phyloP scores from a whole-genome alignment of 2,329 filamentous ascomycete species.

The Aurifilum marmelostoma region DNA sequence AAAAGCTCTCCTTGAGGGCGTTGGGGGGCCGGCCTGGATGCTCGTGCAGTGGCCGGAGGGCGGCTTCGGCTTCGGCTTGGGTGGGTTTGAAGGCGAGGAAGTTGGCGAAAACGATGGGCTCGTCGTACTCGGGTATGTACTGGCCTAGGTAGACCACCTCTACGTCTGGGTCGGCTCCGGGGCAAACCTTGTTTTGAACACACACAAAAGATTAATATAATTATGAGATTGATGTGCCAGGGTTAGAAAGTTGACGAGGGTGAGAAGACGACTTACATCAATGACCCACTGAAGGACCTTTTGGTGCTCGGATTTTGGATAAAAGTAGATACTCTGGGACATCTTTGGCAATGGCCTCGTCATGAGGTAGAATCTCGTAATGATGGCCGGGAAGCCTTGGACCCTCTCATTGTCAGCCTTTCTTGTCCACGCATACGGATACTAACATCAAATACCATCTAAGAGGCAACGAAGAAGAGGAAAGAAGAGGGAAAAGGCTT shows the following conservation, averaged over 20 bases:
- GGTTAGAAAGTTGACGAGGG: not conserved
- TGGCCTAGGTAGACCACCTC: slow-evolving; percentile 46
- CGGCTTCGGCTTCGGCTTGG: slow-evolving; percentile 39
- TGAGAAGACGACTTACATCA: slow-evolving; percentile 37
- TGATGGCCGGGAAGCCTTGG: slow-evolving; percentile 54
- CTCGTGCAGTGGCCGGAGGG: slow-evolving; percentile 43
- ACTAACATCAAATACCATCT: not conserved
- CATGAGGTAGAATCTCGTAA: slow-evolving; percentile 54
- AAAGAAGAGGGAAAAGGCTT: slow-evolving; percentile 17
- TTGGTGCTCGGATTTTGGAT: slow-evolving; percentile 48
- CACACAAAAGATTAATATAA: not conserved
- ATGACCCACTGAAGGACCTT: slow-evolving; percentile 52
- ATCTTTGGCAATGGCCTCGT: slow-evolving; percentile 40
- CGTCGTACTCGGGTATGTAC: slow-evolving; percentile 35
- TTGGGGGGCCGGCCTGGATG: slow-evolving; percentile 40
- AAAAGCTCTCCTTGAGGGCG: slow-evolving; percentile 39
- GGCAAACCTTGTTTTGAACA: slow-evolving; percentile 31
- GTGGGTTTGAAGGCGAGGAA: slow-evolving; percentile 47
- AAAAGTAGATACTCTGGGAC: slow-evolving; percentile 48
- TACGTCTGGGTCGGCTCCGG: slow-evolving; percentile 41
- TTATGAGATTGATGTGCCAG: no score
- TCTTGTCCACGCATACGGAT: not conserved
- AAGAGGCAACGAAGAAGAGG: no score
- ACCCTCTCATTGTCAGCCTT: not conserved
- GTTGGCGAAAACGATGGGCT: slow-evolving; percentile 41